These are phyloP conservation scores for Jackrogersella multiformis DNA, from an alignment of 495 filamentous ascomycete species.

Conservation along the genomic window DNA sequence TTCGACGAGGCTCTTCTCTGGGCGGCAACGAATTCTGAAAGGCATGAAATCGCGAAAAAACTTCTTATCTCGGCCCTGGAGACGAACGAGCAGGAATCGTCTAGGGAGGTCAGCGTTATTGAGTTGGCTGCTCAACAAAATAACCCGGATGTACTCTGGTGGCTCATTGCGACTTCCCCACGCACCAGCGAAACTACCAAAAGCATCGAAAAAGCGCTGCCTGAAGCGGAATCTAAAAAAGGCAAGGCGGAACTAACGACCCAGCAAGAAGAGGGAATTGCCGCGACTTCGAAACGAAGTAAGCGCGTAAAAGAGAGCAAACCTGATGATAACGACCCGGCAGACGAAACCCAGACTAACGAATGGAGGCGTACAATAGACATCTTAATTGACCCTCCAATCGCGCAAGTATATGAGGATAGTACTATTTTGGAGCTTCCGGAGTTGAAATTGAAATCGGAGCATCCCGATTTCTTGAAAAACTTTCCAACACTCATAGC, in stretches of 20 bases:
- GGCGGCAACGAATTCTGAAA: conserved; percentile 12
- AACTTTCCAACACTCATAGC: conserved; percentile 7
- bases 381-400: conserved; percentile 10
- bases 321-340: not conserved
- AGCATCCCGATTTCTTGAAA: not conserved
- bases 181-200: not conserved
- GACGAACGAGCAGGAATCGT: not conserved
- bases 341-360: not conserved
- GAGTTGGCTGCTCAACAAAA: conserved; percentile 14
- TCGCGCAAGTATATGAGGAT: conserved; percentile 15
- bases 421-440: not conserved
- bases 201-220: not conserved
- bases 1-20: conserved; percentile 14
- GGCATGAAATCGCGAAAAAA: conserved; percentile 10
- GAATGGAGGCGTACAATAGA: not conserved
- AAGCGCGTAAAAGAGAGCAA: conserved; percentile 1
- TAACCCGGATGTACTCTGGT: conserved; percentile 12
- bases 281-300: not conserved
- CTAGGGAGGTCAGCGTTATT: conserved; percentile 1
- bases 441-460: not conserved
- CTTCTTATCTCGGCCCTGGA: conserved; percentile 1
- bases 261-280: not conserved
- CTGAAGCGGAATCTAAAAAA: not conserved
- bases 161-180: conserved; percentile 21
- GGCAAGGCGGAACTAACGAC: not conserved